Evolutionary conservation across 768 basidiomycete species (phyloP).

Genomic region (Pleurotus djamor): DNA sequence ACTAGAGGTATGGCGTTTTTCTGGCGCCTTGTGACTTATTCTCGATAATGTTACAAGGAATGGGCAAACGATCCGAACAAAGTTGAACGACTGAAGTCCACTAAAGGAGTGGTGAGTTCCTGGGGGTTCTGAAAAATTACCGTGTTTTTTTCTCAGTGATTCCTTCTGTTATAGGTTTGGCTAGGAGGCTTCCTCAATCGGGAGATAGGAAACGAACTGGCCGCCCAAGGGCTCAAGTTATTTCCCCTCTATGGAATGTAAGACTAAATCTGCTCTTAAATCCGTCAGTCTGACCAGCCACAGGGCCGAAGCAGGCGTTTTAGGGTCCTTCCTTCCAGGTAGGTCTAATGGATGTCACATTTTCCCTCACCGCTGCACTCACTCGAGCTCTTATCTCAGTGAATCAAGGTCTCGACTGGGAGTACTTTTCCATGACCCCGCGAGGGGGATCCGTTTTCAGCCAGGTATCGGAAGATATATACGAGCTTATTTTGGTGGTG

Average conservation of each 20-base stretch:
- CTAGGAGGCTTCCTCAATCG: constrained; percentile 7
- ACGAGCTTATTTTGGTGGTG: constrained; percentile 2
- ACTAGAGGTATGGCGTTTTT: constrained; percentile 4
- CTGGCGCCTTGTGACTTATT: not conserved
- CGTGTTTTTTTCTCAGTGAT: too few relatives aligned
- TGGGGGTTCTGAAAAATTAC: too few relatives aligned
- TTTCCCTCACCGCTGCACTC: too few relatives aligned
- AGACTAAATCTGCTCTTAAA: not conserved
- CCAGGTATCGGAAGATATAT: not conserved
- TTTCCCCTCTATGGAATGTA: constrained; percentile 4
- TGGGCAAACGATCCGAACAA: not conserved
- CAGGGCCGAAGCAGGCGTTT: constrained; percentile 1
- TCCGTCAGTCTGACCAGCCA: not conserved
- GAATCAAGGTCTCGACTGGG: not conserved
- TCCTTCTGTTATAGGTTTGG: constrained; percentile 3
- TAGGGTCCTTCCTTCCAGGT: not conserved
- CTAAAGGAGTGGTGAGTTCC: constrained; percentile 1
- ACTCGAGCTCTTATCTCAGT: not conserved
- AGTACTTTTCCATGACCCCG: constrained; percentile 3
- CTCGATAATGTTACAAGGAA: not conserved
- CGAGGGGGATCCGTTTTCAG: not conserved
- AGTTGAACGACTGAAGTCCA: not conserved
- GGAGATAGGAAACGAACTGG: constrained; percentile 1
- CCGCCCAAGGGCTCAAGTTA: not conserved
- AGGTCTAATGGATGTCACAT: too few relatives aligned